Evolutionary conservation across 2,329 filamentous ascomycete genomes (phyloP), one percentile per base, ranked within the genome.

Genomic region (Monilinia vaccinii-corymbosi): DNA sequence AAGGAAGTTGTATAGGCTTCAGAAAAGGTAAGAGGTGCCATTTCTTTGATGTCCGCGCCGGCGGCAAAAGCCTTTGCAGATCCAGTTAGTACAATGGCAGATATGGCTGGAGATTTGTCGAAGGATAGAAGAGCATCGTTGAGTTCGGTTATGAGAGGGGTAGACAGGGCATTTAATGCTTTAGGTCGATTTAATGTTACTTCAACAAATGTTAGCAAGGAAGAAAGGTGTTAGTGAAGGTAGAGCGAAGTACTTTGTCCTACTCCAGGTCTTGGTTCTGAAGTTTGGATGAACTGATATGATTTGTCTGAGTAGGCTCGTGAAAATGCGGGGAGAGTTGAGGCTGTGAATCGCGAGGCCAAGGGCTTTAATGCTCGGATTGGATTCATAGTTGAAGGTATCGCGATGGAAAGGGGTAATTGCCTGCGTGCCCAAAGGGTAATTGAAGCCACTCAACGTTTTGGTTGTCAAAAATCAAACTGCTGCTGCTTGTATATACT

Each of bases 11-110:
- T 88, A 78, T 97, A 97, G 44, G 94, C 93, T 65, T 87, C 79
- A 64, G 89, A 83, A 76, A 99, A 99, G 59, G 87, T 92, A 44
- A 97, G 84, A 62, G 91, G 86, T 34, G 91, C 89, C 94, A 99
- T 99, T 76, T 99, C 94, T 76, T 97, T 97, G 79, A 99, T 99
- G 75, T 99, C 94, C 63, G 94, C 94, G 56, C 94, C 94, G 48
- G 94, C 93, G 34, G 93, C 93, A 72, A 97, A 99, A 46, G 93
- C 92, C 75, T 87, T 91, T 66, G 91, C 80, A 49, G 88, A 95
- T 59, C 94, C 94, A 1, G 94, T 97, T 61, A 99, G 79, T 61
- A 99, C 75, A 68, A 96, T 90, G 67, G 87, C 87, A 11, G 84
- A 83, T 65, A 91, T 87, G 36, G 81, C 79, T 60, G 86, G 80